Evolutionary conservation across 495 filamentous ascomycete genomes (phyloP), one percentile per base, ranked within the genome.

Genomic region (Aspergillus kassunensis): DNA sequence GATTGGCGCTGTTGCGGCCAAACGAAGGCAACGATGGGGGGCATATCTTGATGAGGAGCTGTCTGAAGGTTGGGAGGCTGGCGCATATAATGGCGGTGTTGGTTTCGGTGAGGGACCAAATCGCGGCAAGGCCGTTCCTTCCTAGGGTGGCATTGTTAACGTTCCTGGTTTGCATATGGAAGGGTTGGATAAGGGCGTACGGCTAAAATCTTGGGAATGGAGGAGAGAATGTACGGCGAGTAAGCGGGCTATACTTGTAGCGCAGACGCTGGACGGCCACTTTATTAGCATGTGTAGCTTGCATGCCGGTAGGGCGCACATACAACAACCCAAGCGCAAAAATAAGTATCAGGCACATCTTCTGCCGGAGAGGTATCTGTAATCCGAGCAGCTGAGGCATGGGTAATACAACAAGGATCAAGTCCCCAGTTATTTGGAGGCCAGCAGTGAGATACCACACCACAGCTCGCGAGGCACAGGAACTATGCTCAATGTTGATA

Each of bases 81-180:
- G 86, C 88, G 58, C 88, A 91, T 53, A 91, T 83, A 52, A 95
- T 91, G 36, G 89, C 82, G 10, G 78, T 72, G 61, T 91, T 89
- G 60, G 88, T 83, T 69, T 96, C 91, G 42, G 96, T 78, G 24
- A 82, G 84, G 21, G 87, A 91, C 90, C 90, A 97, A 53, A 71
- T 72, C 0, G 77, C 80, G 4, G 74, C 70, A 25, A 70, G 56
- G 44, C 76, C 68, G 60, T 80, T 80, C 39, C 69, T 66, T 60
- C 65, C 66, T 59, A 18, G 13, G n/a, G n/a, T n/a, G n/a, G n/a
- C n/a, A n/a, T n/a, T n/a, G n/a, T n/a, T n/a, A n/a, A n/a, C n/a
- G n/a, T n/a, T n/a, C n/a, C n/a, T n/a, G n/a, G n/a, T n/a, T n/a
- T n/a, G n/a, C n/a, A 7, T 34, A 24, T 6, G 5, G 25, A 24